Conservation (phyloP, 441 rosid genomes). For the Euphorbia corollata region DNA sequence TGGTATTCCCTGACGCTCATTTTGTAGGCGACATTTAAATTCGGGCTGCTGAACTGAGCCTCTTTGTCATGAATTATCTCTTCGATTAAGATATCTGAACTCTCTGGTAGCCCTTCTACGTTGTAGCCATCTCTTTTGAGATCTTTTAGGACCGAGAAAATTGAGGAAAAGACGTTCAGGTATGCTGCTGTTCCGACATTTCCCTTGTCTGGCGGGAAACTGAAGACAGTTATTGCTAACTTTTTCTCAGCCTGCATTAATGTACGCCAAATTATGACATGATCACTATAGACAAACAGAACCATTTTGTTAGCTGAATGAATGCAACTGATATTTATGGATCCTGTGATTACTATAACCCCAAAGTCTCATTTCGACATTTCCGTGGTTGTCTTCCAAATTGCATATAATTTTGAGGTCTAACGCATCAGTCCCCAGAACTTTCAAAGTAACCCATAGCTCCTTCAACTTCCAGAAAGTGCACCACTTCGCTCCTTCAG, state of each 20-base stretch:
- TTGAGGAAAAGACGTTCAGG: constrained; percentile 91
- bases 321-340: no score
- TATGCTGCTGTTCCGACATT: constrained; percentile 94
- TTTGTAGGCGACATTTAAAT: constrained; percentile 79
- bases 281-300: no score
- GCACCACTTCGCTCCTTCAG: no score
- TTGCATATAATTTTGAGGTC: no score
- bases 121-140: constrained; percentile 80
- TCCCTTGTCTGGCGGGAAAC: constrained; percentile 98
- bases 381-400: no score
- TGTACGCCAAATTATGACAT: constrained; percentile 11
- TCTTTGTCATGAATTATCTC: constrained; percentile 90
- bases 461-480: no score
- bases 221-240: constrained; percentile 92
- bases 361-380: no score
- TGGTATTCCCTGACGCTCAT: constrained; percentile 88
- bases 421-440: no score
- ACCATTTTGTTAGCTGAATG: no score
- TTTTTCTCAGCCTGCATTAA: constrained; percentile 74
- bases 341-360: no score
- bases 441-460: no score
- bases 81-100: constrained; percentile 78
- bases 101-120: constrained; percentile 87
- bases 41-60: constrained; percentile 96
- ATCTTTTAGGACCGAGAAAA: constrained; percentile 78